A percentile compares a stretch with the other conserved stretches of the same genome.
Evolutionary conservation across 78 protist species (phyloP).

Genomic region (slime mould (Dictyostelium discoideum)): DNA sequence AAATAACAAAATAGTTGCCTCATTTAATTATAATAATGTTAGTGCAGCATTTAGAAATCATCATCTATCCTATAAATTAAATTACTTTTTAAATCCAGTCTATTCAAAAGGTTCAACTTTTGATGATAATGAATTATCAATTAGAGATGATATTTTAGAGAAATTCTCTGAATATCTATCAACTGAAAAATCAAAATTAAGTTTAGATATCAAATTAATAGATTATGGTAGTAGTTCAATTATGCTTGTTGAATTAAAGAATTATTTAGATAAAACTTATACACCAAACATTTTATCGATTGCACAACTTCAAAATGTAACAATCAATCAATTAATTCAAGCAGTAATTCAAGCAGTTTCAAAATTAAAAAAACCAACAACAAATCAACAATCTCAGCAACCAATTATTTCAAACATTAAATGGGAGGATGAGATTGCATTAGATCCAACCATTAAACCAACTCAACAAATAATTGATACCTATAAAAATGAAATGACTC

Average conservation of each 20-base stretch:
- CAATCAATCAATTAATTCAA: constrained; percentile 43
- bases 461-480: neutral
- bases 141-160: neutral
- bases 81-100: neutral
- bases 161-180: neutral
- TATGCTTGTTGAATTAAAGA: constrained; percentile 42
- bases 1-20: neutral
- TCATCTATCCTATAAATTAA: neutral
- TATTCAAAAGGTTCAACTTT: neutral
- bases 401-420: neutral
- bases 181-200: neutral
- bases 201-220: neutral
- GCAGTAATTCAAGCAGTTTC: neutral
- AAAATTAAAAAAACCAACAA: neutral
- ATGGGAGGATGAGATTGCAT: constrained; percentile 12
- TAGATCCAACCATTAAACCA: constrained; percentile 6
- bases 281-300: constrained; percentile 32
- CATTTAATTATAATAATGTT: neutral
- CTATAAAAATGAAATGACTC: neutral
- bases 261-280: constrained; percentile 47
- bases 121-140: neutral
- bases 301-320: constrained; percentile 28
- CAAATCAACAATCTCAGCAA: neutral
- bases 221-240: constrained; percentile 38
- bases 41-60: neutral